Conservation (phyloP, 2,329 filamentous ascomycete genomes). For the Fusarium sp. region DNA sequence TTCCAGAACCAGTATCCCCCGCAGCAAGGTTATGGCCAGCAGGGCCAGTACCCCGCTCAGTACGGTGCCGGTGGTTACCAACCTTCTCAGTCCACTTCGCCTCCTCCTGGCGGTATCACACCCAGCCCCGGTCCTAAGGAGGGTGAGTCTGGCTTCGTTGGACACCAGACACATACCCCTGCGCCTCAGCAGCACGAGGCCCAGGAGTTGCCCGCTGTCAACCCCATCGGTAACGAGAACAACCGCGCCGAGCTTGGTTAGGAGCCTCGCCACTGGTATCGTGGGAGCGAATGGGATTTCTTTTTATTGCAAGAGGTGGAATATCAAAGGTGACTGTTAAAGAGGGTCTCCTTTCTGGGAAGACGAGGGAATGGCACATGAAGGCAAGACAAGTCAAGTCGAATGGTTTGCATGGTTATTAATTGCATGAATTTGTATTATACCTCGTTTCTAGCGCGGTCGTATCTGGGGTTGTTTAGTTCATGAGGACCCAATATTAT, state of each 20-base stretch:
- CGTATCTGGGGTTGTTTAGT: constrained; percentile 14
- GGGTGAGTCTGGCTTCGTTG: constrained; percentile 4
- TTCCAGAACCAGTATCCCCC: constrained; percentile 32
- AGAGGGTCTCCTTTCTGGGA: constrained; percentile 3
- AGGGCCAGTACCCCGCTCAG: constrained; percentile 37
- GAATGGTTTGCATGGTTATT: constrained; percentile 22
- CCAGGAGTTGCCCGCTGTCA: constrained; percentile 43
- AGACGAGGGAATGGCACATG: constrained; percentile 9
- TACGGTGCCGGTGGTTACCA: constrained; percentile 35
- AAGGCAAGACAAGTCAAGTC: constrained; percentile 1
- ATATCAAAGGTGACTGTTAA: not conserved
- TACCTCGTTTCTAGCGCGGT: constrained; percentile 26
- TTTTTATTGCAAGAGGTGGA: constrained; percentile 2
- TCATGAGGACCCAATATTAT: constrained; percentile 17
- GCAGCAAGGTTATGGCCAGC: constrained; percentile 36
- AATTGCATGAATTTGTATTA: constrained; percentile 29
- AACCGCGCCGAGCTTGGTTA: constrained; percentile 49
- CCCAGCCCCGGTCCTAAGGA: constrained; percentile 44
- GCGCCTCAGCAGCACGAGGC: constrained; percentile 20
- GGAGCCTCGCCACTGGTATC: not conserved
- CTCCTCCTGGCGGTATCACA: constrained; percentile 42
- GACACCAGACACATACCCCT: constrained; percentile 15
- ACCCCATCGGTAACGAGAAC: constrained; percentile 44
- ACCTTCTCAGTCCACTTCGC: constrained; percentile 35
- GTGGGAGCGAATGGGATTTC: constrained; percentile 12